phyloP scores from a whole-genome alignment of 306 rosid genomes.

The Cicer chorassanicum region DNA sequence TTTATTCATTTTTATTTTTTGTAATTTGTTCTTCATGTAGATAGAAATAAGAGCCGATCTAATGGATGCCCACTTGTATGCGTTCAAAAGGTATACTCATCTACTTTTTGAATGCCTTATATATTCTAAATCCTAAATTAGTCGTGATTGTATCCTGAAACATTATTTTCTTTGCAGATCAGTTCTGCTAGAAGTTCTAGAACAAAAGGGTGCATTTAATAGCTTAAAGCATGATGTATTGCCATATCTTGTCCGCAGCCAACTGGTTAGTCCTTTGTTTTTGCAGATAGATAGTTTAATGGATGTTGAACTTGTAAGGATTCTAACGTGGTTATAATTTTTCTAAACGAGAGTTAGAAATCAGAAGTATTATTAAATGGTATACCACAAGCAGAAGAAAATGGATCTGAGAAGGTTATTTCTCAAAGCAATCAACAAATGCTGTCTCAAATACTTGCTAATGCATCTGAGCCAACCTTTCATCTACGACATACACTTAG shows the following conservation, averaged over 20 bases:
- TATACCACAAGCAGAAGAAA: constrained; percentile 72
- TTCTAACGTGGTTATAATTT: constrained; percentile 53
- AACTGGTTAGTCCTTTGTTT: constrained; percentile 76
- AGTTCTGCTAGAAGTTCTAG: constrained; percentile 82
- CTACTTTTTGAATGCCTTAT: constrained; percentile 23
- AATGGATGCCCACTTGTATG: constrained; percentile 96
- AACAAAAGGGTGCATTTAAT: constrained; percentile 68
- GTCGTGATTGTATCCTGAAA: constrained; percentile 35
- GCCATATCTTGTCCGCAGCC: constrained; percentile 95
- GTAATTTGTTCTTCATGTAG: constrained; percentile 52
- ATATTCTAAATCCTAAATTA: constrained; percentile 31
- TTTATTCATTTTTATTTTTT: constrained; percentile 9
- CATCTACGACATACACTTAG: constrained; percentile 60
- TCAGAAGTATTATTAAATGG: constrained; percentile 75
- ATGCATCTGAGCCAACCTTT: constrained; percentile 81
- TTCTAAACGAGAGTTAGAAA: constrained; percentile 60
- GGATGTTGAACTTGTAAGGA: constrained; percentile 35
- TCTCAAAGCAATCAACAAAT: constrained; percentile 68
- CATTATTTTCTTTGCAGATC: constrained; percentile 61
- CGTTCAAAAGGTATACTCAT: constrained; percentile 78
- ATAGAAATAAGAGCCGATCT: constrained; percentile 96
- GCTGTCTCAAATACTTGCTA: constrained; percentile 71
- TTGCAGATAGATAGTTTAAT: constrained; percentile 41
- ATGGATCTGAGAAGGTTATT: constrained; percentile 67
- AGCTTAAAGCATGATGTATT: constrained; percentile 87